Evolutionary conservation across 129 eudicot genomes (phyloP).

Genomic region (Flaveria brownii): DNA sequence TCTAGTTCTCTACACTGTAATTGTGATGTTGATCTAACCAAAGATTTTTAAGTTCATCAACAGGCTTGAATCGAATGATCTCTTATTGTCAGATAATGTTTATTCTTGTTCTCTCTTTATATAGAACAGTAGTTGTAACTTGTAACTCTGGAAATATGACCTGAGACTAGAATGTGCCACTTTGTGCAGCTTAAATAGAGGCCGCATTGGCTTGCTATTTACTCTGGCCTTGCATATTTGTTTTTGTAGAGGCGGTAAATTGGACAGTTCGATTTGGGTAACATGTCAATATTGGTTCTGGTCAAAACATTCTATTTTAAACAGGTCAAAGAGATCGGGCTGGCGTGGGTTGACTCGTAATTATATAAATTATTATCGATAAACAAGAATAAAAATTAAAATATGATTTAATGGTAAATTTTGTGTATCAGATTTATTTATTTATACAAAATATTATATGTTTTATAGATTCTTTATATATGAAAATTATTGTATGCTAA

Average conservation of each 20-base stretch:
- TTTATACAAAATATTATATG: not conserved
- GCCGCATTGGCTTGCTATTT: not conserved
- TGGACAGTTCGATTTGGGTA: not conserved
- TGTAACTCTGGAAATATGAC: not conserved
- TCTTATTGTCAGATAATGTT: not conserved
- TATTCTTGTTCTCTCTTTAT: not conserved
- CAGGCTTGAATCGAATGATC: not conserved
- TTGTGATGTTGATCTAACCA: constrained; percentile 11
- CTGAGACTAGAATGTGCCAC: not conserved
- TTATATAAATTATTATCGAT: not conserved
- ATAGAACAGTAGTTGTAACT: not conserved
- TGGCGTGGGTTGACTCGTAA: not conserved
- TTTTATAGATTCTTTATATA: constrained; percentile 1
- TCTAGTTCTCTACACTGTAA: not conserved
- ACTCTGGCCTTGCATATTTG: not conserved
- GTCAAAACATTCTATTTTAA: not conserved
- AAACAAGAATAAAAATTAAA: not conserved
- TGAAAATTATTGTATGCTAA: not conserved
- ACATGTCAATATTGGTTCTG: not conserved
- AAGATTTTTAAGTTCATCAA: not conserved
- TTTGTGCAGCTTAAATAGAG: constrained; percentile 16
- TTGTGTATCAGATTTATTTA: not conserved
- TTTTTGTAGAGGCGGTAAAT: not conserved
- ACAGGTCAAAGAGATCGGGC: not conserved
- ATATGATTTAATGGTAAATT: not conserved